These are phyloP conservation scores for Clonostachys rosea DNA, from an alignment of 2,329 filamentous ascomycete species.

Conservation along the genomic window DNA sequence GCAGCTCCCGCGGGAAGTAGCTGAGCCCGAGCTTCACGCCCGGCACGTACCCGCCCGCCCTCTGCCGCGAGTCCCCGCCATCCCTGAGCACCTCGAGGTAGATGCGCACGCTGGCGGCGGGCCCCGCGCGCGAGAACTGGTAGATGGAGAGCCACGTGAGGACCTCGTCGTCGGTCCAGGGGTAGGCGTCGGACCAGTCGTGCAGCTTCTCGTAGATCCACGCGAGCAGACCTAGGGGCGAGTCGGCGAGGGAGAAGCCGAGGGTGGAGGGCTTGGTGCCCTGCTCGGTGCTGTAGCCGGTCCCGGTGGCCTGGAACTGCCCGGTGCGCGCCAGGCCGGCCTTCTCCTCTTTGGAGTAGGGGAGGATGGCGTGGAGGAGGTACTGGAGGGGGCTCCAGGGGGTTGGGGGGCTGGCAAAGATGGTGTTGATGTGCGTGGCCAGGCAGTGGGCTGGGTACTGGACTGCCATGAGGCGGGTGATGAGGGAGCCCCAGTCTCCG, in stretches of 20 bases:
- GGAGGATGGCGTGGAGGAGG: constrained; percentile 45
- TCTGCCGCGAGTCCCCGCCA: not conserved
- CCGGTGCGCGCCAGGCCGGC: constrained; percentile 42
- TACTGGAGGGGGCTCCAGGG: constrained; percentile 52
- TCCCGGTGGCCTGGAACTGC: constrained; percentile 55
- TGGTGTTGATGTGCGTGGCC: constrained; percentile 43
- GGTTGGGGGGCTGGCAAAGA: constrained; percentile 44
- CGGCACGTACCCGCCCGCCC: constrained; percentile 14
- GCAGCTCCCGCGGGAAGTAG: constrained; percentile 52
- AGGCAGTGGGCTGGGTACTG: constrained; percentile 52
- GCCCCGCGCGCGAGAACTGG: constrained; percentile 61
- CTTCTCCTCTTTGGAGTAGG: constrained; percentile 30
- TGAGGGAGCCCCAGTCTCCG: constrained; percentile 64
- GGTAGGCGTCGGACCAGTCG: constrained; percentile 67
- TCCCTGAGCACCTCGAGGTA: constrained; percentile 61
- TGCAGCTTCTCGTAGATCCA: constrained; percentile 82
- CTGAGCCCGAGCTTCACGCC: constrained; percentile 34
- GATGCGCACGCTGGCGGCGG: constrained; percentile 60
- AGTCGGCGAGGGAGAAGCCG: constrained; percentile 64
- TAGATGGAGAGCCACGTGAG: constrained; percentile 70
- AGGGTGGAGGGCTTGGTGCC: constrained; percentile 71
- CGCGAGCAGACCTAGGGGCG: constrained; percentile 63
- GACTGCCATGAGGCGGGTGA: constrained; percentile 55
- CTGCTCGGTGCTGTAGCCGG: constrained; percentile 19
- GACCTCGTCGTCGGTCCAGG: constrained; percentile 70